Conservation (phyloP, 2,329 filamentous ascomycete species). For the Ophiocordyceps robertsii region DNA sequence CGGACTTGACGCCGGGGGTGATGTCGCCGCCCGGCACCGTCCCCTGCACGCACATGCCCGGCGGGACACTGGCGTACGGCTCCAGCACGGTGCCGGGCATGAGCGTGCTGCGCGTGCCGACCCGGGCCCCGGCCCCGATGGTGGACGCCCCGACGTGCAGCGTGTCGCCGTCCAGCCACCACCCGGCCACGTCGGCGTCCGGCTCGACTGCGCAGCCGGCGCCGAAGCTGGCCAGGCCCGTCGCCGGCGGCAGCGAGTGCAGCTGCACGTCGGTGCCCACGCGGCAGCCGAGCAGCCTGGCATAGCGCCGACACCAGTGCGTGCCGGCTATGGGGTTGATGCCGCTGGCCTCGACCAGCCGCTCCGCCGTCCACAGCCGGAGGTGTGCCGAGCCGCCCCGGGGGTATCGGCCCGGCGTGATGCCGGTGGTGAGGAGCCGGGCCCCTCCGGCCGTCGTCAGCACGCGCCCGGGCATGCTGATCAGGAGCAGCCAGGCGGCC, state of each 20-base stretch:
- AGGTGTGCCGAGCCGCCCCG: constrained; percentile 7
- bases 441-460: constrained; percentile 4
- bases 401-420: constrained; percentile 7
- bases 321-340: constrained; percentile 6
- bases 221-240: constrained; percentile 8
- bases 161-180: constrained; percentile 10
- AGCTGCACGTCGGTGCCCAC: constrained; percentile 8
- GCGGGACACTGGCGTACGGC: constrained; percentile 6
- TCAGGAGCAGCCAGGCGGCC: not conserved
- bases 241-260: constrained; percentile 6
- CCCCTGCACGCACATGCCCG: constrained; percentile 3
- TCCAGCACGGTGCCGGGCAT: constrained; percentile 7
- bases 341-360: constrained; percentile 3
- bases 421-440: constrained; percentile 5
- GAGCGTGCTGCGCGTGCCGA: constrained; percentile 7
- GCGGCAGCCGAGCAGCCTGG: constrained; percentile 7
- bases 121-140: constrained; percentile 7
- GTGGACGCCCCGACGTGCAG: constrained; percentile 7
- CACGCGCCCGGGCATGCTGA: constrained; percentile 6
- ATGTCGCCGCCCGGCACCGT: not conserved
- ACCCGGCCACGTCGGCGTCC: constrained; percentile 8
- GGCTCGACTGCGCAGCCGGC: constrained; percentile 7
- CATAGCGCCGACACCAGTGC: constrained; percentile 7
- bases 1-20: not conserved
- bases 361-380: constrained; percentile 8